Evolutionary conservation across 2,329 filamentous ascomycete species (phyloP), one percentile per base, ranked within the genome.

Genomic region (Rasamsonia emersonii): DNA sequence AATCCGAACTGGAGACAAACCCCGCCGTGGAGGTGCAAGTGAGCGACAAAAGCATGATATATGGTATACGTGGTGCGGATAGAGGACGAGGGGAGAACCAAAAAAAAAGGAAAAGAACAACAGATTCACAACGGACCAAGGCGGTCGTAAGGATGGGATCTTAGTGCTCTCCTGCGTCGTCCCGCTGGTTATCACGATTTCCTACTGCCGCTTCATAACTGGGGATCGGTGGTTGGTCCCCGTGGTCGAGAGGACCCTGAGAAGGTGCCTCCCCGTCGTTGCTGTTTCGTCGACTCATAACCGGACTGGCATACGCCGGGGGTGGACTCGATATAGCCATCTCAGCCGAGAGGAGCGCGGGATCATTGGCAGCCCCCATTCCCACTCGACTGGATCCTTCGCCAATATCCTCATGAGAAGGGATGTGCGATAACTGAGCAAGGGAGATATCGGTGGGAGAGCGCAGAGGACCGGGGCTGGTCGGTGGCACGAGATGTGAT

Each of bases 401-500:
- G n/a, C 69, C 74, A 35, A 77, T 73, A 44, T 88, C 80, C 40
- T 75, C 72, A 31, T 77, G 63, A 4, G 72, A 73, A 34, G 78
- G 71, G 33, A 81, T 70, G 37, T 81, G 82, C 26, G 84, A 79
- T 32, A 95, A 71, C 49, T 89, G 86, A 17, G 88, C 84, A 28
- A 98, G 73, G 6, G 88, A 95, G 44, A 98, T 98, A 56, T 96
- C 91, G 8, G 91, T 96, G 6, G 91, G 88, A 50, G 85, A 93
- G 46, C 89, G 75, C 39, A 86, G 73, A 2, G 91, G 91, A 3
- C 91, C 91, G 1, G 89, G 88, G 51, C 85, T 94, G 13, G 82
- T 82, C 6, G 86, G 82, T 40, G 78, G 68, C 45, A 64, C 62
- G 27, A 88, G 68, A 42, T 86, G 73, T 50, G 86, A 79, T 47